Base-by-base conservation (phyloP, 306 rosid genomes). In the Vigna nakashimae region DNA sequence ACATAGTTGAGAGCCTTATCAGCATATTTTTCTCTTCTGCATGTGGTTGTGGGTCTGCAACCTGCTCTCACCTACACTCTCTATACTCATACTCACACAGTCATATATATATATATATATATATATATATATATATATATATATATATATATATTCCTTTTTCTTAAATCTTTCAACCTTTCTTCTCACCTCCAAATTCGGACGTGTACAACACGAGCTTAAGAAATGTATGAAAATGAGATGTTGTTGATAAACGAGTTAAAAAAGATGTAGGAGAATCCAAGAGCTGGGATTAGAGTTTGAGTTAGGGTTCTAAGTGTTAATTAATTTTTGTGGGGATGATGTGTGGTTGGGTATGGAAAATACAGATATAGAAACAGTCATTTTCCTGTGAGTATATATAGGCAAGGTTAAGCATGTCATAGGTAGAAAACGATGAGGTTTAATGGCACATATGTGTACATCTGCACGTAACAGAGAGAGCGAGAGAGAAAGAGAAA, bases 171-270 rank as follows among this genome's bases (percentile, higher is more conserved):
- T 56, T 67, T 83, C 40, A n/a, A 34, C 57, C 5, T 77, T 76
- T 83, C 71, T 65, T 83, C 75, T 65, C 4, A 45, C 10, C n/a
- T 57, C 28, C 2, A 26, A 26, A 26, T 26, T 91, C 75, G 69
- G 91, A 89, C 89, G 95, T 83, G 89, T 86, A 88, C 93, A 86
- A 87, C 90, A 87, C 79, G 62, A 59, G 67, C 71, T 70, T 34
- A 40, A 40, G 9, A 40, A 40, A 18, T 43, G 13, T 11, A 43
- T 57, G 11, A 2, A 67, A 68, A 30, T 7, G 36, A 63, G 7
- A 7, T 63, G 0, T 63, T 63, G 9, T 34, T 63, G 9, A 64
- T 60, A 60, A 40, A 40, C 0, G 3, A 40, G 45, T 59, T 10
- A 4, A 22, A 22, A 57, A 57, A 9, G 4, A 22, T 1, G 5